These are phyloP conservation scores for Boletus pseudopeckii DNA, from an alignment of 768 basidiomycete genomes.

Conservation along the genomic window DNA sequence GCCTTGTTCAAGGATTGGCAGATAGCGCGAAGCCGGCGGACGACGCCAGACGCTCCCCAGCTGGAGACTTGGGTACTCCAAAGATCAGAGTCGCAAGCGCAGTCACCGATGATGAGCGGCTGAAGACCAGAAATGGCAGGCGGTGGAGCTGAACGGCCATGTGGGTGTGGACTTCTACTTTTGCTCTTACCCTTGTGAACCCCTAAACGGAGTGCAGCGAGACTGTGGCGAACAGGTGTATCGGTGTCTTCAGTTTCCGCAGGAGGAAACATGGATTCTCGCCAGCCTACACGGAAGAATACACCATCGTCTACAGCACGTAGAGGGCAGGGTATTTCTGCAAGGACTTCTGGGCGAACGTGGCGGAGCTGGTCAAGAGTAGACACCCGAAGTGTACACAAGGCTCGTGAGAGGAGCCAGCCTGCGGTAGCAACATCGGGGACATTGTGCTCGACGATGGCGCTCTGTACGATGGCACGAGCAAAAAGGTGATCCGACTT, in stretches of 20 bases:
- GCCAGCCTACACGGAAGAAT: slow-evolving; percentile 65
- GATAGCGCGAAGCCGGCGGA: slow-evolving; percentile 68
- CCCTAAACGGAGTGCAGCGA: slow-evolving; percentile 25
- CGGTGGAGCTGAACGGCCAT: slow-evolving; percentile 8
- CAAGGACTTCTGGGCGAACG: slow-evolving; percentile 55
- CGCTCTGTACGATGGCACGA: slow-evolving; percentile 74
- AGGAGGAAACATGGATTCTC: slow-evolving; percentile 40
- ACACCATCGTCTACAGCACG: slow-evolving; percentile 66
- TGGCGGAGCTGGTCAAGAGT: slow-evolving; percentile 61
- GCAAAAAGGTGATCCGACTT: slow-evolving; percentile 58
- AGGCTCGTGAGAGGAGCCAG: slow-evolving; percentile 62
- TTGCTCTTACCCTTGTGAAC: slow-evolving; percentile 20
- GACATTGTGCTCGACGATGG: slow-evolving; percentile 57
- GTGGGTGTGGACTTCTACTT: slow-evolving; percentile 30
- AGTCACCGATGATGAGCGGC: slow-evolving; percentile 75
- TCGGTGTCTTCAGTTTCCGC: slow-evolving; percentile 20
- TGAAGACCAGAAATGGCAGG: slow-evolving; percentile 38
- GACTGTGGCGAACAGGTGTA: slow-evolving; percentile 8
- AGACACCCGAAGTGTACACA: slow-evolving; percentile 52
- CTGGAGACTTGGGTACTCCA: slow-evolving; percentile 59
- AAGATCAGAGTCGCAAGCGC: slow-evolving; percentile 57
- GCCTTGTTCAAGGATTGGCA: slow-evolving; percentile 67
- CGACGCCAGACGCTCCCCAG: slow-evolving; percentile 61
- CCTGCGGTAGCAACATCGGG: slow-evolving; percentile 60
- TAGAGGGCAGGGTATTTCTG: slow-evolving; percentile 46